Evolutionary conservation across 2,329 filamentous ascomycete species (phyloP).

Genomic region (Capronia americana): DNA sequence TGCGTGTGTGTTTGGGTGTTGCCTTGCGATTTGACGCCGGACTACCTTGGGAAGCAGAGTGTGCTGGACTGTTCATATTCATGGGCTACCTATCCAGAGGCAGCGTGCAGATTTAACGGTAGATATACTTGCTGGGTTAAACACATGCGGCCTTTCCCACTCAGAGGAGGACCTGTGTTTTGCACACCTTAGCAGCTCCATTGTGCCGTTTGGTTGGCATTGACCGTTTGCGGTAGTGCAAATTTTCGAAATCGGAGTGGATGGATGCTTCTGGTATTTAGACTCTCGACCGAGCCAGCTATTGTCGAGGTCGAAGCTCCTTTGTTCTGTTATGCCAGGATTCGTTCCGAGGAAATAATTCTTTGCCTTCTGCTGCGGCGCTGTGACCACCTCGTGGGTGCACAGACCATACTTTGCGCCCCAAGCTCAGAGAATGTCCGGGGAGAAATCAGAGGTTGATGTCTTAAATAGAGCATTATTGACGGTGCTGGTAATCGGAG

Average conservation of each 20-base stretch:
- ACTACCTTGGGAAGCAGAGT: not conserved
- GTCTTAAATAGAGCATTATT: not conserved
- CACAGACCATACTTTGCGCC: not conserved
- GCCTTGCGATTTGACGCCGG: not conserved
- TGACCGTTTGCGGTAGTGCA: not conserved
- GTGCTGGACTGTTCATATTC: not conserved
- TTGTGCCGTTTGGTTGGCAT: not conserved
- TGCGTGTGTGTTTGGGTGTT: not conserved
- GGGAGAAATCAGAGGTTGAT: not conserved
- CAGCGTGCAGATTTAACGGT: not conserved
- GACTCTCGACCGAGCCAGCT: not conserved
- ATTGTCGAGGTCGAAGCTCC: not conserved
- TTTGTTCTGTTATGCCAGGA: not conserved
- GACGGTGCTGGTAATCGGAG: not conserved
- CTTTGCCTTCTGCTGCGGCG: not conserved
- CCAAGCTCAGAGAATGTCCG: not conserved
- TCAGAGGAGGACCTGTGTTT: not conserved
- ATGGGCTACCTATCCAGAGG: not conserved
- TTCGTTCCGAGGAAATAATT: not conserved
- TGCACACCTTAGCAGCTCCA: not conserved
- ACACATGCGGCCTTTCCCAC: not conserved
- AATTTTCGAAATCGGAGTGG: not conserved
- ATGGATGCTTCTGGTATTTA: not conserved
- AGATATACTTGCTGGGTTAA: not conserved
- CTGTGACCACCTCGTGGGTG: not conserved